Base-by-base conservation (phyloP, 352 stramenopile species). In the Pythium aquatile region DNA sequence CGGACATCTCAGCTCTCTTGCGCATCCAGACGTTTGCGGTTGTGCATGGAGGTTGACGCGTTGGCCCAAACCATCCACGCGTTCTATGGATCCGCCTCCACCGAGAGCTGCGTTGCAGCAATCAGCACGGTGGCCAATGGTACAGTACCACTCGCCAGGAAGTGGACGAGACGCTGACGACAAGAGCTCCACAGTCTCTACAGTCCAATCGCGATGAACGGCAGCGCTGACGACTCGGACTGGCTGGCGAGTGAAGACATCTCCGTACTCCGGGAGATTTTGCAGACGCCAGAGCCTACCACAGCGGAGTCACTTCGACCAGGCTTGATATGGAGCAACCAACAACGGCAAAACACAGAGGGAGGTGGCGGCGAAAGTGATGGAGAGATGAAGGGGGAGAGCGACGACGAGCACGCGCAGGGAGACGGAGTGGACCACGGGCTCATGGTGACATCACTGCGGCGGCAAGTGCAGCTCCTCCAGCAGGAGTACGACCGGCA, bases 221-320 rank as follows among this genome's bases (percentile, higher is more conserved):
- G 30, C 20, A 28, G n/a, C 20, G 44, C n/a, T 29, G 44, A 20
- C 29, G 46, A 59, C 10, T 13, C 10, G 20, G 17, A 58, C 17
- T 65, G 59, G 44, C 44, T 51, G 59, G 49, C 39, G 20, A 46
- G 48, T 39, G 59, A 65, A 3, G 59, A 65, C 20, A 65, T 65
- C 11, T 47, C 35, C 4, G 40, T 65, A 28, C 59, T 65, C 1
- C 39, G 20, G 5, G 32, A 42, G 49, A 11, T 65, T 11, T 51
- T 65, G 9, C 47, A 46, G 29, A 59, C 59, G n/a, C 49, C 59
- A 3, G 7, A 39, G 17, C 59, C 24, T 17, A 26, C 20, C 6
- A 16, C 7, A 11, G n/a, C 10, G 8, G 2, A 49, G 20, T 0
- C 7, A 11, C n/a, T 46, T 9, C 52, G 28, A 7, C n/a, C 30